Evolutionary conservation across 441 rosid genomes (phyloP), one percentile per base, ranked within the genome.

Genomic region (Adansonia grandidieri): DNA sequence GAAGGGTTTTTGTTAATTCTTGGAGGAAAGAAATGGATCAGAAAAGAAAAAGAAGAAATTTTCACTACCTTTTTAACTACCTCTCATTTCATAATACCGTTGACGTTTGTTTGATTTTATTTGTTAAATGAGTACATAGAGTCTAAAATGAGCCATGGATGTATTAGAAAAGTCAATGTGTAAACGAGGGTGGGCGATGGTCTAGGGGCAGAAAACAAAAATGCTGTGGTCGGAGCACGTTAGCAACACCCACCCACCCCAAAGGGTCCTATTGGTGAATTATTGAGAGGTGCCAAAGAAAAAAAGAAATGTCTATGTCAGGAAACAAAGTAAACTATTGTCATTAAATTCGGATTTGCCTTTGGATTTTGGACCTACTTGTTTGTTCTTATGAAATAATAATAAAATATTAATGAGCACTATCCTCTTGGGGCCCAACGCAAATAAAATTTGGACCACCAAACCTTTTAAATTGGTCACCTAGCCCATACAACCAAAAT

Each of bases 131-230:
- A 53, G 42, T 10, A 14, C 2, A 37, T 42, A 7, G 61, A 20
- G 78, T 82, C 84, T 86, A 84, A 80, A 79, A 75, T 85, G 83
- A 78, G 86, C 89, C 79, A 47, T 0, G 70, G 57, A 78, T 65
- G 67, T 11, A 67, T 75, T 4, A 4, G 40, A 37, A 37, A 37
- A 63, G 2, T 63, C 19, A 32, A 63, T 37, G 40, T 63, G 87
- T 85, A 83, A 53, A n/a, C 58, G 58, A 51, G 48, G 64, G 22
- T 57, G 13, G 70, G 70, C 14, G 70, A 28, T 65, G 69, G 78
- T 44, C 2, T 50, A 14, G 44, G 37, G 28, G 28, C 5, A 68
- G 56, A 37, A 0, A 37, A 37, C 40, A 37, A 37, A 20, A 68
- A 71, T 13, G 22, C 28, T 32, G 44, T 24, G 47, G 74, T 22